phyloP scores from a whole-genome alignment of 768 basidiomycete genomes.

The Collybia nuda region DNA sequence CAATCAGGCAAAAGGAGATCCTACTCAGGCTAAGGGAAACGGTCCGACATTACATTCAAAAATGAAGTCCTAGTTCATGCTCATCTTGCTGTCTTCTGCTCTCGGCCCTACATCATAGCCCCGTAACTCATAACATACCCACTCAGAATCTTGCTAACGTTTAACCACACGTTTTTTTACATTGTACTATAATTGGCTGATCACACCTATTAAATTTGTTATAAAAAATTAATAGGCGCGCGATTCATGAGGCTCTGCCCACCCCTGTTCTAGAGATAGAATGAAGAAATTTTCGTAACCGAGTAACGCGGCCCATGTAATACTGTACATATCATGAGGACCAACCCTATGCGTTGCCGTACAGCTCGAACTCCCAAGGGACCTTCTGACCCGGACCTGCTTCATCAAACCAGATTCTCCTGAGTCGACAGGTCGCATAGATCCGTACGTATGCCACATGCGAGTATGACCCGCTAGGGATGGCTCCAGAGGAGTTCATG shows the following conservation, averaged over 20 bases:
- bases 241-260: background rate
- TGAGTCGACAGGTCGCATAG: constrained; percentile 74
- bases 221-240: no score
- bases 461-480: constrained; percentile 58
- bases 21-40: constrained; percentile 51
- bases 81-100: constrained; percentile 5
- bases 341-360: constrained; percentile 23
- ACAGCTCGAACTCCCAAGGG: constrained; percentile 81
- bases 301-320: background rate
- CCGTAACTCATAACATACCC: background rate
- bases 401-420: constrained; percentile 77
- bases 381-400: constrained; percentile 46
- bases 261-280: background rate
- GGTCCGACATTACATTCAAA: constrained; percentile 18
- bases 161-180: background rate
- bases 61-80: constrained; percentile 4
- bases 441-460: constrained; percentile 74
- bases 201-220: background rate
- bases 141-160: background rate
- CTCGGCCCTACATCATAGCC: background rate
- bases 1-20: constrained; percentile 50
- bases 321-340: background rate
- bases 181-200: background rate
- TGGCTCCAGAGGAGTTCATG: constrained; percentile 12
- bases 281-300: background rate